Evolutionary conservation across 306 rosid species (phyloP).

Genomic region (Dalbergia cultrata): DNA sequence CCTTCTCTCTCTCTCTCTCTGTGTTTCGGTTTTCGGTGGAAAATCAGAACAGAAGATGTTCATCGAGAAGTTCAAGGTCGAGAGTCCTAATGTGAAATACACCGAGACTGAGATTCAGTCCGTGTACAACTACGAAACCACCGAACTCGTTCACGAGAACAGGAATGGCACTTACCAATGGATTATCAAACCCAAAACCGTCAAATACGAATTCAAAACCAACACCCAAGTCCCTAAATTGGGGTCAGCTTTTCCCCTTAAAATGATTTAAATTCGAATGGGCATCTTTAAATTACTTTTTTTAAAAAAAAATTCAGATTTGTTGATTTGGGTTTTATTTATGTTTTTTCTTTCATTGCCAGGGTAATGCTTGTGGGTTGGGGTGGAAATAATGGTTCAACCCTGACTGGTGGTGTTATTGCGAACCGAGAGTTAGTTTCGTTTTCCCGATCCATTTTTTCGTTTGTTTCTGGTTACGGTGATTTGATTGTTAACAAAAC

Average conservation of each 20-base stretch:
- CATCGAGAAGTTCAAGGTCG: constrained; percentile 87
- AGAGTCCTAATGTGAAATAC: constrained; percentile 82
- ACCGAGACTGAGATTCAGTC: constrained; percentile 83
- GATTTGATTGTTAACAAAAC: background rate
- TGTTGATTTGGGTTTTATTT: background rate
- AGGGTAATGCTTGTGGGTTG: constrained; percentile 99
- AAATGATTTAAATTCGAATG: background rate
- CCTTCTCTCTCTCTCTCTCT: too few relatives aligned
- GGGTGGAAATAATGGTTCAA: constrained; percentile 96
- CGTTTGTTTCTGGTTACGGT: background rate
- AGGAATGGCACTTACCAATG: constrained; percentile 86
- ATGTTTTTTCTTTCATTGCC: background rate
- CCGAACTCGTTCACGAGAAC: constrained; percentile 90
- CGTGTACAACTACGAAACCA: constrained; percentile 85
- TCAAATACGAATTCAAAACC: constrained; percentile 84
- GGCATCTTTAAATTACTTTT: background rate
- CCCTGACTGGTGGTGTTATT: constrained; percentile 92
- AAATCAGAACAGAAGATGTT: constrained; percentile 58
- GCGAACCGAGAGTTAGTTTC: constrained; percentile 89
- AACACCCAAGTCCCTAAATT: constrained; percentile 78
- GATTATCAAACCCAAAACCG: constrained; percentile 89
- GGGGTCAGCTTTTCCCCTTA: constrained; percentile 61
- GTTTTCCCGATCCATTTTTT: background rate
- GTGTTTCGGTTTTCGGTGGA: background rate
- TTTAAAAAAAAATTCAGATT: background rate